Evolutionary conservation across 129 eudicot species (phyloP).

Genomic region (Tagetes patula): DNA sequence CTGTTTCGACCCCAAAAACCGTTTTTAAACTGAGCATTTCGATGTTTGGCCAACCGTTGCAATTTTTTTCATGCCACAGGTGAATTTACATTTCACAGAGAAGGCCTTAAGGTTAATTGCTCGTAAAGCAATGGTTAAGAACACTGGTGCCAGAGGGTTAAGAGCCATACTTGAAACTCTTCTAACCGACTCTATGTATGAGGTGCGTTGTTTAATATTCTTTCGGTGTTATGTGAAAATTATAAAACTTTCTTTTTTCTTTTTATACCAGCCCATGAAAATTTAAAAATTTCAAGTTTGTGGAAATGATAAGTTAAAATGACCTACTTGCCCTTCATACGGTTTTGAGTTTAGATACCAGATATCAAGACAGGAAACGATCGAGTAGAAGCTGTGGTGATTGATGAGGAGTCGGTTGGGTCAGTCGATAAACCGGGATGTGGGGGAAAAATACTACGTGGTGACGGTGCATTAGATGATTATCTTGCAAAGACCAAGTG

Average conservation of each 20-base stretch:
- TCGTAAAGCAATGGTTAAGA: constrained; percentile 75
- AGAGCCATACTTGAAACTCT: constrained; percentile 81
- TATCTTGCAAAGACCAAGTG: constrained; percentile 46
- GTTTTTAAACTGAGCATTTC: background rate
- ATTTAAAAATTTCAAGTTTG: background rate
- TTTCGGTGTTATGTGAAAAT: background rate
- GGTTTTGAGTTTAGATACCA: constrained; percentile 56
- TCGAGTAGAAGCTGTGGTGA: constrained; percentile 83
- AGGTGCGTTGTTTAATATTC: constrained; percentile 46
- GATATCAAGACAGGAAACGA: constrained; percentile 65
- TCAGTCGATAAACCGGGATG: constrained; percentile 46
- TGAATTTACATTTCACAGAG: constrained; percentile 78
- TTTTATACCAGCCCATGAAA: background rate
- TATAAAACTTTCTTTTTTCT: background rate
- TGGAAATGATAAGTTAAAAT: background rate
- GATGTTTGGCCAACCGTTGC: background rate
- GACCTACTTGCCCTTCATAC: background rate
- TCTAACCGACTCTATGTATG: constrained; percentile 91
- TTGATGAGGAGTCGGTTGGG: constrained; percentile 85
- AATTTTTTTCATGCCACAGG: constrained; percentile 39
- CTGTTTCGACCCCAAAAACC: background rate
- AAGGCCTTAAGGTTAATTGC: constrained; percentile 72
- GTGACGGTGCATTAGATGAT: constrained; percentile 71
- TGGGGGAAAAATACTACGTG: constrained; percentile 78
- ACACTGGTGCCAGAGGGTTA: constrained; percentile 95